Percentiles rank a stretch among this genome's conserved stretches.
phyloP scores from a whole-genome alignment of 345 rosid genomes.

The Brassica incana region DNA sequence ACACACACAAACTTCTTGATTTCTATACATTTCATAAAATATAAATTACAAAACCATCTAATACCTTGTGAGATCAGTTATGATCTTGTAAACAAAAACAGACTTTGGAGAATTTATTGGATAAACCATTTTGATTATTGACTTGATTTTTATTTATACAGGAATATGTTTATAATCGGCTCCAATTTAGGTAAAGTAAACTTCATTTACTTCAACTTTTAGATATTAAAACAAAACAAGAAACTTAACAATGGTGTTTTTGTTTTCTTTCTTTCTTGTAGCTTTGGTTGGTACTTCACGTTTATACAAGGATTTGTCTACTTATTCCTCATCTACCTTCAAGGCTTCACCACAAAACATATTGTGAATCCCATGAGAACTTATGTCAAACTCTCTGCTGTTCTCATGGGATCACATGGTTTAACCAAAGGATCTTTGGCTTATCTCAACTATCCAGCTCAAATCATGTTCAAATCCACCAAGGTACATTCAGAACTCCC shows the following conservation, averaged over 20 bases:
- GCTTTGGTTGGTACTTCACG: constrained; percentile 99
- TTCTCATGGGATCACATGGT: constrained; percentile 96
- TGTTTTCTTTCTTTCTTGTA: constrained; percentile 37
- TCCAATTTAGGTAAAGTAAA: constrained; percentile 72
- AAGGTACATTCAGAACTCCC: constrained; percentile 46
- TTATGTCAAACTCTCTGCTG: constrained; percentile 94
- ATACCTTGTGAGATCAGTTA: background rate
- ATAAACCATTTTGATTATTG: constrained; percentile 9
- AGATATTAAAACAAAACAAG: background rate
- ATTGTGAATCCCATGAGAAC: constrained; percentile 97
- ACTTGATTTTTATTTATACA: constrained; percentile 41
- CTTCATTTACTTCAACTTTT: background rate
- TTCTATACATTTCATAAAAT: background rate
- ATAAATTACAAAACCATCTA: background rate
- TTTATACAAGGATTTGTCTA: constrained; percentile 98
- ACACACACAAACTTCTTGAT: background rate
- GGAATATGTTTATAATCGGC: constrained; percentile 98
- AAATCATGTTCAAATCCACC: constrained; percentile 98
- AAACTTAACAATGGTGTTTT: background rate
- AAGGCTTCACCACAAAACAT: constrained; percentile 86
- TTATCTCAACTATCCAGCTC: constrained; percentile 96
- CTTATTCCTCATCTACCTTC: constrained; percentile 76
- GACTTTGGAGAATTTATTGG: constrained; percentile 2
- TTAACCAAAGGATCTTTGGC: constrained; percentile 95
- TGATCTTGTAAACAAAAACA: constrained; percentile 22